These are phyloP conservation scores for Usnea hakonensis DNA, from an alignment of 495 filamentous ascomycete species.

Conservation along the genomic window DNA sequence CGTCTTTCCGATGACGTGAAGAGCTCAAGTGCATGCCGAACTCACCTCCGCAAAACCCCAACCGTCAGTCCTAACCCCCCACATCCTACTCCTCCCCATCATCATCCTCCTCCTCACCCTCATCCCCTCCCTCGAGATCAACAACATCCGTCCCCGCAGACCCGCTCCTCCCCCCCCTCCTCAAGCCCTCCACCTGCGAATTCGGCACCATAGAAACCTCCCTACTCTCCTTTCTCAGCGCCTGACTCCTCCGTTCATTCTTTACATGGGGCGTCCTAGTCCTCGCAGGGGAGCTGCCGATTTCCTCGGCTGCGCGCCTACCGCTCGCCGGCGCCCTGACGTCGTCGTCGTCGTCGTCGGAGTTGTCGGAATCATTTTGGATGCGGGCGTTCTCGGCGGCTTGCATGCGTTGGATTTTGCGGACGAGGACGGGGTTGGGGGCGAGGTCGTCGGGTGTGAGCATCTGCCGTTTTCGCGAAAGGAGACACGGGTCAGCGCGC, in stretches of 20 bases:
- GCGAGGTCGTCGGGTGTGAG: conserved; percentile 38
- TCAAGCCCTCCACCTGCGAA: conserved; percentile 1
- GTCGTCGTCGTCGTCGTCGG: conserved; percentile 19
- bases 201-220: conserved; percentile 16
- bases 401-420: conserved; percentile 31
- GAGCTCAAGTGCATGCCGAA: not conserved
- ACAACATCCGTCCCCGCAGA: not conserved
- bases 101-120: conserved; percentile 9
- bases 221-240: not conserved
- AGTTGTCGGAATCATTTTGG: conserved; percentile 35
- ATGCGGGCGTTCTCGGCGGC: conserved; percentile 19
- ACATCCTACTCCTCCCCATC: conserved; percentile 1
- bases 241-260: conserved; percentile 15
- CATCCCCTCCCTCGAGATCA: conserved; percentile 4
- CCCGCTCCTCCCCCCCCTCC: conserved; percentile 3
- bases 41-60: not conserved
- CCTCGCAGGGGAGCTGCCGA: conserved; percentile 19
- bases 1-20: not conserved
- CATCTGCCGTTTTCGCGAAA: too few relatives aligned
- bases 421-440: conserved; percentile 36
- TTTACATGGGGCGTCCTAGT: conserved; percentile 4
- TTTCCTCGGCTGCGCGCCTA: conserved; percentile 4
- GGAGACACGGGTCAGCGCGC: not conserved
- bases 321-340: not conserved
- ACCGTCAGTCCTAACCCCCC: not conserved